phyloP scores from a whole-genome alignment of 257 asterid genomes.

The Ballota nigra region DNA sequence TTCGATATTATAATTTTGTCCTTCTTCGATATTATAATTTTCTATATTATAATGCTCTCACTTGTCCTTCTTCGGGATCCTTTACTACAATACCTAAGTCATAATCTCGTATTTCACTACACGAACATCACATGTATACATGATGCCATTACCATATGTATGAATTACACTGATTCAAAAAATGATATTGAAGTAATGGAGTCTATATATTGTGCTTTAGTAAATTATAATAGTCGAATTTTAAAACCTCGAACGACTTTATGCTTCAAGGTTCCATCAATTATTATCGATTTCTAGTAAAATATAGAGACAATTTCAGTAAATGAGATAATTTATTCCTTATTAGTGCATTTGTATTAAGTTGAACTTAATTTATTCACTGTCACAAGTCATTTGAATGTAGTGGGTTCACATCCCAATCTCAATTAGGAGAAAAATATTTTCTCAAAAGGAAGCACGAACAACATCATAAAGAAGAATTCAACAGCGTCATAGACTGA shows the following conservation, averaged over 20 bases:
- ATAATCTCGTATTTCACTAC: background rate
- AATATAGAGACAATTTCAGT: background rate
- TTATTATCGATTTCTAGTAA: background rate
- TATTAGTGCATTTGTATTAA: background rate
- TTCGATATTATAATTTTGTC: background rate
- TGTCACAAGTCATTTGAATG: background rate
- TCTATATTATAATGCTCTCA: background rate
- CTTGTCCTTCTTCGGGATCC: background rate
- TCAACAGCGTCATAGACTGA: background rate
- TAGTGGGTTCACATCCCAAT: no score
- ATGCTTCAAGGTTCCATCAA: background rate
- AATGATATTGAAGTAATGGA: background rate
- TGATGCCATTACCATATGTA: background rate
- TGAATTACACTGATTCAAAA: background rate
- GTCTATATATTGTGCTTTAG: background rate
- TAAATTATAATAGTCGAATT: background rate
- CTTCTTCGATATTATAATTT: background rate
- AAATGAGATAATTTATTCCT: background rate
- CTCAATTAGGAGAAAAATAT: no score
- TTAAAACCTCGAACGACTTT: background rate
- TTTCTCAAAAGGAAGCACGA: background rate
- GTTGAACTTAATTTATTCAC: background rate
- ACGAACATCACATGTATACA: background rate
- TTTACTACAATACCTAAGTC: background rate
- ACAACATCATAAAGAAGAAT: background rate